Evolutionary conservation across 2,329 filamentous ascomycete species (phyloP), one percentile per base, ranked within the genome.

Genomic region (Sordariomycetes sp.): DNA sequence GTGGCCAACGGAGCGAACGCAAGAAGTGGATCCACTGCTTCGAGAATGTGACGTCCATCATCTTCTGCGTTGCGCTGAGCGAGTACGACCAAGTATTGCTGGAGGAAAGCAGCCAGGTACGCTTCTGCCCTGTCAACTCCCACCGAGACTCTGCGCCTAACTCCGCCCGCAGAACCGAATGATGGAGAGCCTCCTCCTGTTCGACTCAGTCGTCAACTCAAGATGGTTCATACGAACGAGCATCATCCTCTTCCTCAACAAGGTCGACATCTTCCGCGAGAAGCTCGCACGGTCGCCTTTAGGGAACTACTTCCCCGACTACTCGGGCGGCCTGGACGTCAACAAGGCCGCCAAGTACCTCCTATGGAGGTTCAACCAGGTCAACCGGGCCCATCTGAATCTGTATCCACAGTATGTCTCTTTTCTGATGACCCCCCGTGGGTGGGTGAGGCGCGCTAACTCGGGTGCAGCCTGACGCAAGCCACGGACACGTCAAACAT

Each of bases 11-110:
- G 69, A 97, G 93, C 72, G 94, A 99, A 74, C 84, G 94, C 62
- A 99, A 99, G 79, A 99, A 99, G 77, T 99, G 94, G 94, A 99
- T 99, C 69, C 94, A 99, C 75, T 99, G 94, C 76, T 99, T 99
- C 72, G 94, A 99, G 73, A 97, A 97, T 67, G 94, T 99, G 67
- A 99, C 94, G 51, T 97, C 94, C 3, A 99, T 99, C 72, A 99
- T 99, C 65, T 99, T 99, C 74, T 99, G 94, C 69, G 94, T 99
- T 61, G 94, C 94, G 18, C 76, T 99, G 65, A 97, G 92, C 76
- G 94, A 99, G 74, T 99, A 99, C 71, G 94, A 99, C 69, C 94
- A 99, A 74, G 93, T 97, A 5, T 78, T 99, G 58, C 79, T 99
- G 48, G 94, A 99, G 74, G 94, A 97, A 74, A 96, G 90, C 74